Conservation (phyloP, 768 basidiomycete species). For the Pleurotus pulmonarius region DNA sequence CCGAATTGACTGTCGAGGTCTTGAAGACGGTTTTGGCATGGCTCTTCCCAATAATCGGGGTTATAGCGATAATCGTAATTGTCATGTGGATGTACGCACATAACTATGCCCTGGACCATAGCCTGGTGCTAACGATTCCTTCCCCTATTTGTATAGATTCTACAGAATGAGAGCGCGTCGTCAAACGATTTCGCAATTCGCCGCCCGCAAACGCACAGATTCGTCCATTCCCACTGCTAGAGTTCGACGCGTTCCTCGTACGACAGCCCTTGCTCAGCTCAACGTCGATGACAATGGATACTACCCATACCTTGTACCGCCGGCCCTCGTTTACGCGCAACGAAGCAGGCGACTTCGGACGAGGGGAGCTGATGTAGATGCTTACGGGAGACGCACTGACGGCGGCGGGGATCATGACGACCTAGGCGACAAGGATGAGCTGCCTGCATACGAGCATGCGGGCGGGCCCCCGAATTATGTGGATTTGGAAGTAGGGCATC, state of each 20-base stretch:
- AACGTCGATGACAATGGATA: conserved; percentile 14
- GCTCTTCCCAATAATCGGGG: conserved; percentile 21
- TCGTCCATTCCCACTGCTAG: not conserved
- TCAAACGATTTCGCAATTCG: conserved; percentile 13
- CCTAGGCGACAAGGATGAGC: conserved; percentile 37
- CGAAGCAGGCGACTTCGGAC: conserved; percentile 18
- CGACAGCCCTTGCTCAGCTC: conserved; percentile 1
- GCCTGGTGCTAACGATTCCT: no score
- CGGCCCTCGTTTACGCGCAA: conserved; percentile 17
- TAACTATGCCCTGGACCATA: no score
- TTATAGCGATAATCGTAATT: conserved; percentile 16
- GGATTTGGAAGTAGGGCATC: conserved; percentile 14
- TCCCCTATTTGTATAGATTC: conserved; percentile 7
- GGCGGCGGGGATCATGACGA: conserved; percentile 23
- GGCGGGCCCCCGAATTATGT: conserved; percentile 47
- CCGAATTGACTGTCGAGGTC: no score
- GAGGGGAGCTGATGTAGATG: conserved; percentile 34
- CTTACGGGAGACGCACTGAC: conserved; percentile 32
- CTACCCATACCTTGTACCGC: conserved; percentile 15
- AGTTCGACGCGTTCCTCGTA: not conserved
- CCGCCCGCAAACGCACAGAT: conserved; percentile 5
- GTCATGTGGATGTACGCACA: conserved; percentile 7
- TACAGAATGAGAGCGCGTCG: conserved; percentile 8
- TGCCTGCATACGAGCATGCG: conserved; percentile 42
- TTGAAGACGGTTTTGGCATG: conserved; percentile 20